phyloP scores from a whole-genome alignment of 2,329 filamentous ascomycete genomes.

The Cercospora sesami region DNA sequence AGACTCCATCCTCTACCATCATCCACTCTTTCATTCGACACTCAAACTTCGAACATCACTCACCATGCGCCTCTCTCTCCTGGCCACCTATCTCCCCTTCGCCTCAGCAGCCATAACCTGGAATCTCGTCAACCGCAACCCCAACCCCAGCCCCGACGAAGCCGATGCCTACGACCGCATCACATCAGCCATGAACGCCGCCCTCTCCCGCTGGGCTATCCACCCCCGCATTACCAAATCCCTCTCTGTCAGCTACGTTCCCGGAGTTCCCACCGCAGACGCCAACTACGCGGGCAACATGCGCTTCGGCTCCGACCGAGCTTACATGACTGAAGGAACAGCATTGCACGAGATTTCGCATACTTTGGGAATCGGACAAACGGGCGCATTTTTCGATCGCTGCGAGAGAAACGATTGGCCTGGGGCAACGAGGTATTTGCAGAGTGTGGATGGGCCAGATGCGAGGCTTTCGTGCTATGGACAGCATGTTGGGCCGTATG shows the following conservation, averaged over 20 bases:
- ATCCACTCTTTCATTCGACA: background rate
- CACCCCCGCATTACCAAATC: constrained; percentile 18
- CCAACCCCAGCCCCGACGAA: constrained; percentile 27
- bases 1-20: background rate
- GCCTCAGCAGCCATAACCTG: constrained; percentile 42
- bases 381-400: constrained; percentile 7
- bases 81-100: background rate
- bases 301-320: constrained; percentile 21
- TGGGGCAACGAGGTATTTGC: constrained; percentile 12
- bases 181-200: constrained; percentile 19
- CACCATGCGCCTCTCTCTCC: background rate
- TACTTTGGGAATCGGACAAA: constrained; percentile 6
- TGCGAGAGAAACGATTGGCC: constrained; percentile 19
- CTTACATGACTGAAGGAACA: constrained; percentile 20
- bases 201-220: constrained; percentile 14
- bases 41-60: background rate
- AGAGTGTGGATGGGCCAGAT: constrained; percentile 14
- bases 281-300: constrained; percentile 25
- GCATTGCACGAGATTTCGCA: constrained; percentile 18
- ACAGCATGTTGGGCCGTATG: constrained; percentile 22
- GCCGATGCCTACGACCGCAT: constrained; percentile 21
- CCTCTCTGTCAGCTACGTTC: constrained; percentile 21
- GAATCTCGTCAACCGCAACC: constrained; percentile 46
- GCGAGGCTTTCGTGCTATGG: constrained; percentile 17
- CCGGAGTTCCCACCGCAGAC: constrained; percentile 19